Base-by-base conservation (phyloP, 2,329 filamentous ascomycete genomes). In the Aspergillus ibericus region DNA sequence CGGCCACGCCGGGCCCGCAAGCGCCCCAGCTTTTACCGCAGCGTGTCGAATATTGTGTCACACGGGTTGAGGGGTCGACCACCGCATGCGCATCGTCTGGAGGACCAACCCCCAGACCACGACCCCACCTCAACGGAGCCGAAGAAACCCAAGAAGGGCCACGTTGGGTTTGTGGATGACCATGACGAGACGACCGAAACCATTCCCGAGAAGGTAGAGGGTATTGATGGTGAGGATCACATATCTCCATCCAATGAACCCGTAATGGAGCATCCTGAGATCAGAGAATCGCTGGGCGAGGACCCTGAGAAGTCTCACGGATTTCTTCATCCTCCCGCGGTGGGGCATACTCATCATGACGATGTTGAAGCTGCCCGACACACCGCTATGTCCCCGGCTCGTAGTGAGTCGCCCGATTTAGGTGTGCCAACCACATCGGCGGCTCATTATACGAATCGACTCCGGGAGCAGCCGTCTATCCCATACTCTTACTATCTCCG, bases 401-500 rank as follows among this genome's bases (percentile, higher is more conserved):
- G 74, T 36, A 74, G 68, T 36, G 69, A 70, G 38, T 77, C 74
- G 1, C 57, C 68, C 15, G 72, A 72, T 10, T 67, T 68, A 2
- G 56, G 63, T 2, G 56, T 59, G n/a, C 68, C 69, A 6, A 22
- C 70, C n/a, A 69, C 61, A 27, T 56, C 70, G 18, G 60, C 75
- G 4, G 60, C 72, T 12, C 73, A 71, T 3, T 96, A 96, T 74
- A 96, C 91, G 0, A 84, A 87, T 56, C 82, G 83, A 47, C 85
- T 93, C 44, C 86, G 88, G 35, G 77, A 85, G 7, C 83, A 83
- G 20, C 89, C 92, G 0, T 81, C 84, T 5, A 86, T 88, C 64
- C 87, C 90, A 0, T 96, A 92, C 65, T 58, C 78, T 0, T 86
- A 95, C 69, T 89, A 91, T 42, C 85, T 98, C 1, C 87, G 81